These are phyloP conservation scores for Fusarium fujikuroi DNA, from an alignment of 2,329 filamentous ascomycete species.

Conservation along the genomic window DNA sequence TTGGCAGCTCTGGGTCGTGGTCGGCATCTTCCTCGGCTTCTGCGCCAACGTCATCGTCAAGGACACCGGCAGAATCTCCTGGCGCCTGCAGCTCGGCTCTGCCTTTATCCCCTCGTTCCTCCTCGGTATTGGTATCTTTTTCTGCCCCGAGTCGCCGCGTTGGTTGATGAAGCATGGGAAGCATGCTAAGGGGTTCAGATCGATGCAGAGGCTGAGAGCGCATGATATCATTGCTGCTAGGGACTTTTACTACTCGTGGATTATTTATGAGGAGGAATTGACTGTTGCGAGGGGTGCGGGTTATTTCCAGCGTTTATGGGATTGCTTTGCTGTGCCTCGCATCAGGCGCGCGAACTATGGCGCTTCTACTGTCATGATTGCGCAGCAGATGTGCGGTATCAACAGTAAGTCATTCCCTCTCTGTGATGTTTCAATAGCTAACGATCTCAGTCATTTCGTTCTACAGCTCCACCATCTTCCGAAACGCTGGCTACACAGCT, in stretches of 20 bases:
- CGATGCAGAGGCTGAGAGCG: constrained; percentile 60
- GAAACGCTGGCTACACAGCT: neutral
- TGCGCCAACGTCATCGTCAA: constrained; percentile 64
- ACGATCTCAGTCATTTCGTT: constrained; percentile 39
- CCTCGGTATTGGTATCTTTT: constrained; percentile 65
- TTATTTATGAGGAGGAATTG: constrained; percentile 52
- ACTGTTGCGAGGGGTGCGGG: constrained; percentile 43
- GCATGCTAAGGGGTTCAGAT: constrained; percentile 66
- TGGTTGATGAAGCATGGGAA: constrained; percentile 73
- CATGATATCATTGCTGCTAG: constrained; percentile 65
- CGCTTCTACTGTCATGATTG: constrained; percentile 81
- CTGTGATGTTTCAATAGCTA: neutral
- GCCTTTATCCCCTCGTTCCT: constrained; percentile 65
- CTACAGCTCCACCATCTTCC: constrained; percentile 30
- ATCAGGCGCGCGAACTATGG: constrained; percentile 78
- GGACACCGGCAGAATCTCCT: constrained; percentile 62
- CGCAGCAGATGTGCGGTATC: constrained; percentile 63
- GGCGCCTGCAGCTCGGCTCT: constrained; percentile 71
- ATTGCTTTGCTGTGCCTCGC: constrained; percentile 73
- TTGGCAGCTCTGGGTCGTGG: constrained; percentile 63
- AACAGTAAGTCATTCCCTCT: constrained; percentile 17
- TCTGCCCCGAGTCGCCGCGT: constrained; percentile 71
- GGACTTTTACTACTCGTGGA: constrained; percentile 62
- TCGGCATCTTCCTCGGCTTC: constrained; percentile 59
- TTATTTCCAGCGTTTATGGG: constrained; percentile 52